A percentile compares a stretch with the other conserved stretches of the same genome.
These are phyloP conservation scores for Leucocoprinus sp. DNA, from an alignment of 768 basidiomycete genomes.

Conservation along the genomic window DNA sequence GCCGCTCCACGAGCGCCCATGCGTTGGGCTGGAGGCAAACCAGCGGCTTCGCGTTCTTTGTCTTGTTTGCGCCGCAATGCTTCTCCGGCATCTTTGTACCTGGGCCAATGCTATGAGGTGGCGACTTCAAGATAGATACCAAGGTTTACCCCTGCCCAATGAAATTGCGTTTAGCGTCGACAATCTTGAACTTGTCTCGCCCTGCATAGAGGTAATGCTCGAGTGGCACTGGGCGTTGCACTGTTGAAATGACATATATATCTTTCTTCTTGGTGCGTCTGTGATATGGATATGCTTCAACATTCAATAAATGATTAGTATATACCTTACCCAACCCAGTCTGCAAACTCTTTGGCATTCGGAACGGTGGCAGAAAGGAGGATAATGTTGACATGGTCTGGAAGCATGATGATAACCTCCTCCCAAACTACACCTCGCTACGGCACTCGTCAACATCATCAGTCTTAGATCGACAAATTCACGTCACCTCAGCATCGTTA, in stretches of 20 bases:
- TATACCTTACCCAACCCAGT: conserved; percentile 89
- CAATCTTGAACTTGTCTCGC: conserved; percentile 88
- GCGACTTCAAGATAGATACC: background rate
- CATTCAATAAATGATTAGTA: conserved; percentile 2
- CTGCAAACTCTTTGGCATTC: conserved; percentile 96
- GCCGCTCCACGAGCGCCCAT: conserved; percentile 74
- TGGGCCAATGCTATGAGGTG: conserved; percentile 26
- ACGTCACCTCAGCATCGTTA: conserved; percentile 90
- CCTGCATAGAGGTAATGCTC: conserved; percentile 96
- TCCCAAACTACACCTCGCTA: conserved; percentile 99
- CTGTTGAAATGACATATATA: conserved; percentile 97
- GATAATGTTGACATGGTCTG: conserved; percentile 97
- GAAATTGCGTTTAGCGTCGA: conserved; percentile 74
- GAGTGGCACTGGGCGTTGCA: conserved; percentile 91
- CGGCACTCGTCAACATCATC: conserved; percentile 1
- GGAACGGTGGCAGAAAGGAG: conserved; percentile 95
- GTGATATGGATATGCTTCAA: conserved; percentile 9
- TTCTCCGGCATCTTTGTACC: conserved; percentile 87
- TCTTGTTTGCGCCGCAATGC: conserved; percentile 91
- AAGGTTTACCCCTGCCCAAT: conserved; percentile 68
- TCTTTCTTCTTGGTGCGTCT: conserved; percentile 99
- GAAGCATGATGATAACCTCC: conserved; percentile 99
- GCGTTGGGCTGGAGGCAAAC: conserved; percentile 77
- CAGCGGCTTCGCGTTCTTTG: conserved; percentile 94
- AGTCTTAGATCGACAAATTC: background rate